These are phyloP conservation scores for Populus nigra DNA, from an alignment of 345 rosid species.

Conservation along the genomic window DNA sequence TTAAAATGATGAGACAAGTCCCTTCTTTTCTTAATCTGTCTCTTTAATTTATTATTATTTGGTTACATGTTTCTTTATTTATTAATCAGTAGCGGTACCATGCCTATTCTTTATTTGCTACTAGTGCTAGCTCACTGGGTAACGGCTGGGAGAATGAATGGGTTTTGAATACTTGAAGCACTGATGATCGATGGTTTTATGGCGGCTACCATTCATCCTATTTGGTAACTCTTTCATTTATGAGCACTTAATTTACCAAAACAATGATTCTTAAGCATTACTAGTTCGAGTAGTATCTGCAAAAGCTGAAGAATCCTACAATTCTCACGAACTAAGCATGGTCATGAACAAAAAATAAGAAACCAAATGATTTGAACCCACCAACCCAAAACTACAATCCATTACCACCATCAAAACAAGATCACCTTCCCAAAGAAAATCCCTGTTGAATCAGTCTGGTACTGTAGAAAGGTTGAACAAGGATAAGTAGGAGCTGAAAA, in stretches of 20 bases:
- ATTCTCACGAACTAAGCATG: not conserved
- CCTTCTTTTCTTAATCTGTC: not conserved
- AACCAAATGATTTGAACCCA: not conserved
- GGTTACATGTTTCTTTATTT: not conserved
- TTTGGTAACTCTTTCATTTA: not conserved
- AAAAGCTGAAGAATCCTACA: not conserved
- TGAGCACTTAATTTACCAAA: not conserved
- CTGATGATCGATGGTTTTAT: not conserved
- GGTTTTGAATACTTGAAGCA: not conserved
- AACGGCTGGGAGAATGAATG: not conserved
- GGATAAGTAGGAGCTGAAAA: not conserved
- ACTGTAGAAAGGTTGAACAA: not conserved
- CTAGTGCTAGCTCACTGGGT: not conserved
- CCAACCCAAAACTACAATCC: not conserved
- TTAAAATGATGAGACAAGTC: not conserved
- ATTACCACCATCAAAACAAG: not conserved
- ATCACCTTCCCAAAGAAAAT: not conserved
- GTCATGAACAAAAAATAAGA: not conserved
- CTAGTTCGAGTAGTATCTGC: not conserved
- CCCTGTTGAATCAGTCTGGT: not conserved
- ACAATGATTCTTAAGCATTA: not conserved
- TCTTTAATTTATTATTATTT: not conserved
- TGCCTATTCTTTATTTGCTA: not conserved
- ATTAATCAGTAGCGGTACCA: not conserved
- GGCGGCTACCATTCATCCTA: not conserved